phyloP scores from a whole-genome alignment of 2,329 filamentous ascomycete species.

The Botrytis fragariae region DNA sequence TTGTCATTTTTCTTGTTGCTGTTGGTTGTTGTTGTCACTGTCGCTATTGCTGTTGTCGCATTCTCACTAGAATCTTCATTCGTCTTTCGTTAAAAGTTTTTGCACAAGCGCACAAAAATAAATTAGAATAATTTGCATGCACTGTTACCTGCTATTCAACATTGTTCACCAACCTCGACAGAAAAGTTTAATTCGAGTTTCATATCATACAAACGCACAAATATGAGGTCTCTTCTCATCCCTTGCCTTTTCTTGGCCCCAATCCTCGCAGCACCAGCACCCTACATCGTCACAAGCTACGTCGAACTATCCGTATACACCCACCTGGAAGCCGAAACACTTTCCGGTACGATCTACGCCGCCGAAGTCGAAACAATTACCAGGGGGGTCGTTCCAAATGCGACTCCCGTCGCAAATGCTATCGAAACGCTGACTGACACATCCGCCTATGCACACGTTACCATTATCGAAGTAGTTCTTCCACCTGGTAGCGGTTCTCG shows the following conservation, averaged over 20 bases:
- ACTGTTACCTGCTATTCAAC: background rate
- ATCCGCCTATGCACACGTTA: background rate
- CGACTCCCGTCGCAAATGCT: background rate
- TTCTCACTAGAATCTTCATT: background rate
- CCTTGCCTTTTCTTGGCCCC: background rate
- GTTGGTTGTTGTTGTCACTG: background rate
- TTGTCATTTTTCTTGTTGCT: background rate
- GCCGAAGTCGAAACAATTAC: background rate
- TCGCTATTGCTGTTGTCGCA: background rate
- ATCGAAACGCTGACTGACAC: background rate
- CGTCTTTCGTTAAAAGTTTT: background rate
- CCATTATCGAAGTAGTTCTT: background rate
- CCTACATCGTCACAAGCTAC: constrained; percentile 28
- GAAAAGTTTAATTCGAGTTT: background rate
- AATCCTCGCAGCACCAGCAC: constrained; percentile 24
- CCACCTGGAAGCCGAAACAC: background rate
- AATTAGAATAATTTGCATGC: background rate
- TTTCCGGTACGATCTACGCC: background rate
- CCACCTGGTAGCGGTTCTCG: background rate
- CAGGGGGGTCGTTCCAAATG: background rate
- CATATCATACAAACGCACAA: background rate
- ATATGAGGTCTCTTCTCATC: constrained; percentile 1
- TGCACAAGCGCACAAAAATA: background rate
- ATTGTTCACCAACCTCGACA: background rate
- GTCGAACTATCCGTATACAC: constrained; percentile 28